Conservation (phyloP, 495 filamentous ascomycete genomes). For the Choiromyces venosus region DNA sequence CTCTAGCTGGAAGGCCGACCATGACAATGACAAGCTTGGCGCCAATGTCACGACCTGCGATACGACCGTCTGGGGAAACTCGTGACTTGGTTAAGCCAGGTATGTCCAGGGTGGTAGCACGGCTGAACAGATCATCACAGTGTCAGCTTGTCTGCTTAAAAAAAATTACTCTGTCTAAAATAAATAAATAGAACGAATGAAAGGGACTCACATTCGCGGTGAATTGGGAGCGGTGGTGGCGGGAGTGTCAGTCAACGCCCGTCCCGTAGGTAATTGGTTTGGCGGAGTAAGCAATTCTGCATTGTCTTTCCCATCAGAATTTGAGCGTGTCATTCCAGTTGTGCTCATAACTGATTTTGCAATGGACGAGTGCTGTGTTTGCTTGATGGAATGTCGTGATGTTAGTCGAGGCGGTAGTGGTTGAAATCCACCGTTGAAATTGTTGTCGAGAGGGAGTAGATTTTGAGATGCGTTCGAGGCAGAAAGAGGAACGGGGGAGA, state of each 20-base stretch:
- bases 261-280: conserved; percentile 52
- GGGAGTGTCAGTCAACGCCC: conserved; percentile 62
- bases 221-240: conserved; percentile 62
- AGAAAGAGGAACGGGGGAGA: conserved; percentile 1
- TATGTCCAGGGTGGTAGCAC: conserved; percentile 80
- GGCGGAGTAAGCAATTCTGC: conserved; percentile 42
- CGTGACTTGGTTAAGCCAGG: conserved; percentile 84
- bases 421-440: conserved; percentile 16
- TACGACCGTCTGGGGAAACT: conserved; percentile 88
- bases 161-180: background rate
- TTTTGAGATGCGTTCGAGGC: conserved; percentile 13
- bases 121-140: conserved; percentile 43
- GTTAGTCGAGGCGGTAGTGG: conserved; percentile 17
- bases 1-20: conserved; percentile 90
- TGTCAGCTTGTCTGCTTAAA: conserved; percentile 22
- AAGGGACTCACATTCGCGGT: conserved; percentile 60
- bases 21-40: conserved; percentile 96
- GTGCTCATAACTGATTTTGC: conserved; percentile 56
- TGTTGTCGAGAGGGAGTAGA: conserved; percentile 15
- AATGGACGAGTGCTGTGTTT: conserved; percentile 52
- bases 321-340: conserved; percentile 30
- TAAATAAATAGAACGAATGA: conserved; percentile 4
- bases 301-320: conserved; percentile 12
- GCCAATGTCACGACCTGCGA: conserved; percentile 84
- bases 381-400: conserved; percentile 32